A percentile compares a stretch with the other conserved stretches of the same genome.
These are phyloP conservation scores for Colletotrichum sojae DNA, from an alignment of 2,329 filamentous ascomycete species.

Conservation along the genomic window DNA sequence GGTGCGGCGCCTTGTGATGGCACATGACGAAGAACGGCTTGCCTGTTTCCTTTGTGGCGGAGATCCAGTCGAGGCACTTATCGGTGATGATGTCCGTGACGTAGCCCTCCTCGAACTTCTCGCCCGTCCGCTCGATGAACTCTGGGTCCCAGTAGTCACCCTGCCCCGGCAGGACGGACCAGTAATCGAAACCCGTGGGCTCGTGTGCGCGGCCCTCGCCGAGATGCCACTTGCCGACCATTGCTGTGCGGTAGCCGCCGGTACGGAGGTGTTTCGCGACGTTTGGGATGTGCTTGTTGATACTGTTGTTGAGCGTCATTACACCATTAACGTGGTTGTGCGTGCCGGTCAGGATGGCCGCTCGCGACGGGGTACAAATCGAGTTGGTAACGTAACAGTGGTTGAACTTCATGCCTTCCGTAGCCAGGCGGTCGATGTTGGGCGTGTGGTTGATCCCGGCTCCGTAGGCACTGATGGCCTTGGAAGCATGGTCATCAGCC, in stretches of 20 bases:
- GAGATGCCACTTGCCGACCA: constrained; percentile 69
- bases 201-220: constrained; percentile 62
- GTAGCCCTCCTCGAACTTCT: constrained; percentile 56
- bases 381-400: constrained; percentile 69
- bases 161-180: constrained; percentile 65
- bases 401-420: constrained; percentile 65
- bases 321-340: constrained; percentile 69
- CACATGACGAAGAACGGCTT: constrained; percentile 69
- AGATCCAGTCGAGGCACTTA: constrained; percentile 61
- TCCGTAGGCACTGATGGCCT: constrained; percentile 64
- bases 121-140: constrained; percentile 59
- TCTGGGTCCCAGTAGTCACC: constrained; percentile 66
- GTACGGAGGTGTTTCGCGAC: constrained; percentile 64
- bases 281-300: constrained; percentile 65
- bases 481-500: constrained; percentile 68
- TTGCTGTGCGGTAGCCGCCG: constrained; percentile 64
- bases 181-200: constrained; percentile 66
- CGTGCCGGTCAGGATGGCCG: constrained; percentile 63
- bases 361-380: constrained; percentile 67
- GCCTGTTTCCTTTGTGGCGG: constrained; percentile 48
- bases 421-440: constrained; percentile 64
- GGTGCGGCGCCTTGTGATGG: constrained; percentile 69
- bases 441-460: constrained; percentile 66
- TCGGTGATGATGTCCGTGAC: constrained; percentile 68
- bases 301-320: constrained; percentile 62